Percentiles rank a stretch among this genome's conserved stretches.
Conservation (phyloP, 2,329 filamentous ascomycete genomes). For the Rutstroemia sp. region DNA sequence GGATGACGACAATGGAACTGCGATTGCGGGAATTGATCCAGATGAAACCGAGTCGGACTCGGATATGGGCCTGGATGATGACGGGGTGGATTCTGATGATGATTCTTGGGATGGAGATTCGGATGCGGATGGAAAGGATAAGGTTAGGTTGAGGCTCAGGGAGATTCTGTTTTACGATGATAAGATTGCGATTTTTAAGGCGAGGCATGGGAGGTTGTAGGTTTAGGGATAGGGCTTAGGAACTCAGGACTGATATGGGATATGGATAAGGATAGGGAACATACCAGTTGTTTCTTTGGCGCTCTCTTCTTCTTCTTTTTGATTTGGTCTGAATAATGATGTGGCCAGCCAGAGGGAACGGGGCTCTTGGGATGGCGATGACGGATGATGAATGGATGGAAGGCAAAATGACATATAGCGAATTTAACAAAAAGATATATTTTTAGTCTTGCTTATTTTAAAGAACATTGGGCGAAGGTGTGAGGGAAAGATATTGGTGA, state of each 20-base stretch:
- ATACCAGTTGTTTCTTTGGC: no score
- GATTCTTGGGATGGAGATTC: conserved; percentile 45
- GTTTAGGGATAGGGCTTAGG: neutral
- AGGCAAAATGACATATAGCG: no score
- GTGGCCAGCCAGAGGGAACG: no score
- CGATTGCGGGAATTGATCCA: conserved; percentile 27
- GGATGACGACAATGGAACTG: conserved; percentile 32
- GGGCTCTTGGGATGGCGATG: no score
- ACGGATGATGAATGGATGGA: no score
- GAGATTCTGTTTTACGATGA: conserved; percentile 84
- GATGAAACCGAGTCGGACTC: conserved; percentile 33
- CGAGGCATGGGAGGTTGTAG: conserved; percentile 38
- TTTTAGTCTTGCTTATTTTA: no score
- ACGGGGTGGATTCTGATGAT: conserved; percentile 34
- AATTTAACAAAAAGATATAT: no score
- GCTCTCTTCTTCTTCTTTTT: no score
- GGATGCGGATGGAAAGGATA: conserved; percentile 34
- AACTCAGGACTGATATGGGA: neutral
- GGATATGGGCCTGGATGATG: conserved; percentile 32
- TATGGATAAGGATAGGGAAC: neutral
- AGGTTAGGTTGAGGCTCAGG: conserved; percentile 51
- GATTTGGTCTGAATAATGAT: no score
- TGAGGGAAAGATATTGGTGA: no score
- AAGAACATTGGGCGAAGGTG: no score
- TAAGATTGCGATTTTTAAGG: conserved; percentile 73